Evolutionary conservation across 2,329 filamentous ascomycete species (phyloP).

Genomic region (Didymella pomorum): DNA sequence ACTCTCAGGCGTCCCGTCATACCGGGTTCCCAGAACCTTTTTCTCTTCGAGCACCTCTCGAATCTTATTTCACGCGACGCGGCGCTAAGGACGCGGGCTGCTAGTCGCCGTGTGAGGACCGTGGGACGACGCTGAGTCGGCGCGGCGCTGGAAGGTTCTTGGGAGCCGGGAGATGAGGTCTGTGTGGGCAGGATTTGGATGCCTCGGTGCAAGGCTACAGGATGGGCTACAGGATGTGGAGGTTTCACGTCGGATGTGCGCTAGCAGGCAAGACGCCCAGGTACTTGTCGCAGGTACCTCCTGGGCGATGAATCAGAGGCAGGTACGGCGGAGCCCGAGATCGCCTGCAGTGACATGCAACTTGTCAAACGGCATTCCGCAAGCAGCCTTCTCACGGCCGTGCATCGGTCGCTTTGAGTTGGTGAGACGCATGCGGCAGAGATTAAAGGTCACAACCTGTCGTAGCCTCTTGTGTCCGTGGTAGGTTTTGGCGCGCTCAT

Average conservation of each 20-base stretch:
- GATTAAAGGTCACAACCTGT: not conserved
- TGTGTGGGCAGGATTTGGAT: not conserved
- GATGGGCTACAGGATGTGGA: not conserved
- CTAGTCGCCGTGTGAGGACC: constrained; percentile 17
- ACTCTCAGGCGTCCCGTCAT: constrained; percentile 8
- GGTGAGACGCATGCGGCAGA: constrained; percentile 23
- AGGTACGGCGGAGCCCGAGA: constrained; percentile 13
- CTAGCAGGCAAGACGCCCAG: constrained; percentile 6
- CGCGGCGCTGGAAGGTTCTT: constrained; percentile 13
- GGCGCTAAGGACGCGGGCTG: constrained; percentile 15
- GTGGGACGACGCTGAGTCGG: constrained; percentile 6
- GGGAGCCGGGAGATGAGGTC: constrained; percentile 7
- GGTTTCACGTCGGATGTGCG: constrained; percentile 7
- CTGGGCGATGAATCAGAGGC: constrained; percentile 6
- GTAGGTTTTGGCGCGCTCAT: constrained; percentile 3
- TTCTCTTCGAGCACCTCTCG: not conserved
- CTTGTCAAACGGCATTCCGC: constrained; percentile 8
- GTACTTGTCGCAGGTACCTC: not conserved
- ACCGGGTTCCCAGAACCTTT: constrained; percentile 14
- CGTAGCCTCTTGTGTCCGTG: not conserved
- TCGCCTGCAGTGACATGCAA: constrained; percentile 14
- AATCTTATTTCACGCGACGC: constrained; percentile 11
- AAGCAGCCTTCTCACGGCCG: constrained; percentile 14
- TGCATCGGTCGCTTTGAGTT: constrained; percentile 12
- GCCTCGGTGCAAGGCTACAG: constrained; percentile 13